Evolutionary conservation across 305 asterid genomes (phyloP).

Genomic region (Fraxinus platypoda): DNA sequence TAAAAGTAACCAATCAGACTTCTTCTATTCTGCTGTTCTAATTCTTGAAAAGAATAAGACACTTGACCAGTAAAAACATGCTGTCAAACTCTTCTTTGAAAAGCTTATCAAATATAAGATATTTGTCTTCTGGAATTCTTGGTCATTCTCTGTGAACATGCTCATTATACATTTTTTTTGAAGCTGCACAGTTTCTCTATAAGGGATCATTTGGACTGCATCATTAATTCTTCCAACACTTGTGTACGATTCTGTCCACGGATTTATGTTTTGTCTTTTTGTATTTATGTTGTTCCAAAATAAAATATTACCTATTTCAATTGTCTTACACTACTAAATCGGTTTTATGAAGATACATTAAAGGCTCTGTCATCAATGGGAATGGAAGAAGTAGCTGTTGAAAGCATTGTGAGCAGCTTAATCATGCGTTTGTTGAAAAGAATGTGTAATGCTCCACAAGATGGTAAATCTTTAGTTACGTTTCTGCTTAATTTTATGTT

Average conservation of each 20-base stretch:
- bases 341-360: constrained; percentile 57
- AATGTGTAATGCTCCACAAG: constrained; percentile 57
- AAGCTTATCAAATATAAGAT: not conserved
- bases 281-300: constrained; percentile 1
- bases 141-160: constrained; percentile 15
- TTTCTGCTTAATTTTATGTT: constrained; percentile 5
- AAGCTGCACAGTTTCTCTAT: constrained; percentile 8
- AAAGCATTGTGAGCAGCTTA: constrained; percentile 73
- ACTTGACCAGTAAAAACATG: constrained; percentile 8
- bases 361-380: constrained; percentile 43
- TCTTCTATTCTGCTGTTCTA: constrained; percentile 15
- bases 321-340: constrained; percentile 15
- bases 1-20: not conserved
- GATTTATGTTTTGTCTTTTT: constrained; percentile 9
- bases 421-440: constrained; percentile 62
- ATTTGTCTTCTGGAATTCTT: not conserved
- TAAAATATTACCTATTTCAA: constrained; percentile 3
- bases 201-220: constrained; percentile 12
- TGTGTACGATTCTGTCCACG: not conserved
- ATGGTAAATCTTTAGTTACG: constrained; percentile 50
- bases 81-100: constrained; percentile 11
- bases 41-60: constrained; percentile 11
- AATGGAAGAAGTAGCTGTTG: constrained; percentile 44
- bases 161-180: constrained; percentile 4
- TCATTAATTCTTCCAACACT: constrained; percentile 3